Evolutionary conservation across 2,329 filamentous ascomycete species (phyloP).

Genomic region (Colletotrichum sp.): DNA sequence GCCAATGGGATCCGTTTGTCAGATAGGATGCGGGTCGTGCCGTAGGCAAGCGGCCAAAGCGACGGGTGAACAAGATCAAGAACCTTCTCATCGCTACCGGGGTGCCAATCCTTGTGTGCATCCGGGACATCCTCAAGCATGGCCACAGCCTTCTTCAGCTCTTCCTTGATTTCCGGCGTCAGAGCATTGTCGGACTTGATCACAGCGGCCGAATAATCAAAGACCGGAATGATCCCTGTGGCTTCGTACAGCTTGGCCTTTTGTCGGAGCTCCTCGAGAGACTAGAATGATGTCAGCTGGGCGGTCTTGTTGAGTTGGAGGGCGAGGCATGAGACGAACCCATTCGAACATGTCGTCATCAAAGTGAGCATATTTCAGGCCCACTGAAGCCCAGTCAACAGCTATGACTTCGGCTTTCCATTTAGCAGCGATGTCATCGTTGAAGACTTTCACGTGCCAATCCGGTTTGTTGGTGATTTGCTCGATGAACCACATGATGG

Average conservation of each 20-base stretch:
- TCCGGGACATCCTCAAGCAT: constrained; percentile 57
- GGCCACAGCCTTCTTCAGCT: constrained; percentile 47
- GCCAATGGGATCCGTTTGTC: constrained; percentile 38
- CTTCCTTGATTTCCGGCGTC: constrained; percentile 28
- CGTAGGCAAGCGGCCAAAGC: constrained; percentile 64
- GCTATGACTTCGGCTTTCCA: constrained; percentile 26
- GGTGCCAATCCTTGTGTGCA: constrained; percentile 64
- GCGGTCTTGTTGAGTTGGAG: neutral
- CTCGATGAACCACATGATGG: constrained; percentile 32
- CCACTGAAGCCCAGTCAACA: constrained; percentile 31
- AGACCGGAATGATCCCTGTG: constrained; percentile 36
- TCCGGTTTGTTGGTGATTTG: constrained; percentile 30
- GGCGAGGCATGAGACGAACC: constrained; percentile 22
- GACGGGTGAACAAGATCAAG: constrained; percentile 70
- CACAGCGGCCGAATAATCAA: constrained; percentile 35
- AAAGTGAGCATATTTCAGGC: constrained; percentile 28
- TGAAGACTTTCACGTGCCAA: constrained; percentile 30
- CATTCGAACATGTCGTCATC: constrained; percentile 33
- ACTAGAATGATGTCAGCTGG: constrained; percentile 25
- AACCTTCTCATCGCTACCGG: constrained; percentile 59
- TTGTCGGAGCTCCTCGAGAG: constrained; percentile 34
- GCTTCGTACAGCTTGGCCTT: constrained; percentile 38
- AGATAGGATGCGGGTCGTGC: constrained; percentile 40
- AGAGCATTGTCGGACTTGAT: constrained; percentile 40
- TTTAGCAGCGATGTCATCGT: constrained; percentile 27